Evolutionary conservation across 768 basidiomycete species (phyloP).

Genomic region (Amanita jacksonii): DNA sequence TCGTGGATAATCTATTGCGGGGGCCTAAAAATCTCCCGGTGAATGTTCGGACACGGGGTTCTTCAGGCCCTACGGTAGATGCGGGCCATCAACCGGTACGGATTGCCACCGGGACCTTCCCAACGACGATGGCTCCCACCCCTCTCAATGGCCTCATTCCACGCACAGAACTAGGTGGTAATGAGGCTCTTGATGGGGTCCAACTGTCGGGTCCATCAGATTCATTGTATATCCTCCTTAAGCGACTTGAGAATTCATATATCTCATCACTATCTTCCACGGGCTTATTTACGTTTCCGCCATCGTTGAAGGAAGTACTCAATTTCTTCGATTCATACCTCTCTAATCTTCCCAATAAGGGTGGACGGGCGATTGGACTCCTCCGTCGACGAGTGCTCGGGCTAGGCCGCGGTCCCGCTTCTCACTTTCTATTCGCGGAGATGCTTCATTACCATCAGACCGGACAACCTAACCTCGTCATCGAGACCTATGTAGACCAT

Average conservation of each 20-base stretch:
- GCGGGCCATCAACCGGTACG: too few relatives aligned
- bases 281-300: not conserved
- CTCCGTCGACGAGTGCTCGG: conserved; percentile 18
- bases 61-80: too few relatives aligned
- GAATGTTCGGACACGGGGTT: too few relatives aligned
- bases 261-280: not conserved
- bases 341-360: not conserved
- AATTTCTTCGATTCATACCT: conserved; percentile 4
- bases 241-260: conserved; percentile 3
- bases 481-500: conserved; percentile 38
- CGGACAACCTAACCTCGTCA: conserved; percentile 21
- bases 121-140: too few relatives aligned
- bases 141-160: too few relatives aligned
- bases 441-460: conserved; percentile 31
- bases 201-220: not conserved
- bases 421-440: conserved; percentile 29
- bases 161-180: not conserved
- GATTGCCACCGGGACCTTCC: too few relatives aligned
- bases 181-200: not conserved
- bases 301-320: not conserved
- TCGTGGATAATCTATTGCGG: not conserved
- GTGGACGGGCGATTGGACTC: conserved; percentile 25
- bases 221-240: not conserved
- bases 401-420: conserved; percentile 14
- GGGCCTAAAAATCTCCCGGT: not conserved